Percentiles rank a stretch among this genome's conserved stretches.
Evolutionary conservation across 1,139 yeast genomes (phyloP).

Genomic region (Dujonia santamariae): DNA sequence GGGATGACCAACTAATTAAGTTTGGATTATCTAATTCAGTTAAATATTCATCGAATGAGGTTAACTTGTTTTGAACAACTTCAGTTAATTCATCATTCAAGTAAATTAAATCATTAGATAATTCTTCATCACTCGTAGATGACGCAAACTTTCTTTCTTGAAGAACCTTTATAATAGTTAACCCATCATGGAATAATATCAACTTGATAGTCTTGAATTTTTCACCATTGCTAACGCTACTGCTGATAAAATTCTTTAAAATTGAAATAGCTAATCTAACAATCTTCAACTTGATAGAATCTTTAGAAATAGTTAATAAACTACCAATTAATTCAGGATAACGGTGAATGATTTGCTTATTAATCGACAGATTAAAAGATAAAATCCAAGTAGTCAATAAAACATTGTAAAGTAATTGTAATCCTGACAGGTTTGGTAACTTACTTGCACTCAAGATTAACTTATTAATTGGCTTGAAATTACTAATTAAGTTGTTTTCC

Average conservation of each 20-base stretch:
- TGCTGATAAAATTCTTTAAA: constrained; percentile 54
- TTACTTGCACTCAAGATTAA: constrained; percentile 31
- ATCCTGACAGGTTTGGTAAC: constrained; percentile 52
- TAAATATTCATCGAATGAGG: constrained; percentile 90
- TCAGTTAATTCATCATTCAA: constrained; percentile 62
- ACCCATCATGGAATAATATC: constrained; percentile 73
- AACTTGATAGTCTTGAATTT: constrained; percentile 60
- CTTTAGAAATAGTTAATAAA: constrained; percentile 51
- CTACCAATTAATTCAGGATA: constrained; percentile 59
- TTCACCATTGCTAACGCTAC: constrained; percentile 23
- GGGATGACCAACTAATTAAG: constrained; percentile 78
- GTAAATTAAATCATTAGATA: constrained; percentile 64
- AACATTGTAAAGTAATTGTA: constrained; percentile 82
- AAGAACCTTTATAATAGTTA: constrained; percentile 63
- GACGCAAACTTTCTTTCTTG: constrained; percentile 84
- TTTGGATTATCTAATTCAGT: constrained; percentile 80
- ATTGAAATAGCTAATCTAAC: constrained; percentile 78
- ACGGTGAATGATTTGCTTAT: constrained; percentile 52
- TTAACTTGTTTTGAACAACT: constrained; percentile 66
- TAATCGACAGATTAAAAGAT: constrained; percentile 63
- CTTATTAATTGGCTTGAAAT: constrained; percentile 53
- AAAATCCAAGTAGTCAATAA: constrained; percentile 81
- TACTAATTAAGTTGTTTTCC: constrained; percentile 43
- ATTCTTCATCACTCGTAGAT: constrained; percentile 73
- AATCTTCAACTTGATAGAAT: constrained; percentile 88